Evolutionary conservation across 2,329 filamentous ascomycete genomes (phyloP).

Genomic region (Penicillium sp.): DNA sequence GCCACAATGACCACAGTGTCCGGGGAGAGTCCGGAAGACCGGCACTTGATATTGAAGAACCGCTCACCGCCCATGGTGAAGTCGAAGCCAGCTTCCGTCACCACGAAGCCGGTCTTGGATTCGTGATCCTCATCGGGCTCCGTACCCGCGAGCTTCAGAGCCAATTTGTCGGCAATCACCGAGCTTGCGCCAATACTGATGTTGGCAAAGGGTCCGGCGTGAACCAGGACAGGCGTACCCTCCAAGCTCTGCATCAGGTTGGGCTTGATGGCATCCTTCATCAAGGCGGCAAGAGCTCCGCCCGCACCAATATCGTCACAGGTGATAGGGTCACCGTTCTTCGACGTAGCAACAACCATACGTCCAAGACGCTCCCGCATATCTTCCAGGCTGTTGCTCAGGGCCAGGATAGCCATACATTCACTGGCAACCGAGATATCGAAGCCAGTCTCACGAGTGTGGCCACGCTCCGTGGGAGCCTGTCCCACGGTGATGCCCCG

Average conservation of each 20-base stretch:
- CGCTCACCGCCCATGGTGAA: constrained; percentile 99
- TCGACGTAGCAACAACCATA: constrained; percentile 90
- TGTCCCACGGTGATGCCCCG: constrained; percentile 81
- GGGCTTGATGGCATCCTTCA: constrained; percentile 97
- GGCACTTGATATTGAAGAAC: constrained; percentile 99
- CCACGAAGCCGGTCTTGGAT: constrained; percentile 78
- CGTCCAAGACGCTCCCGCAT: constrained; percentile 87
- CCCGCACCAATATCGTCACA: constrained; percentile 91
- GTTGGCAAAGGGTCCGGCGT: constrained; percentile 95
- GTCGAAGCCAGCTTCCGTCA: constrained; percentile 96
- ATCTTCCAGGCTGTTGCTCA: constrained; percentile 77
- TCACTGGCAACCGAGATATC: constrained; percentile 97
- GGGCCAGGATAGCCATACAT: constrained; percentile 93
- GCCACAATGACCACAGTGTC: constrained; percentile 93
- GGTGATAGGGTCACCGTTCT: constrained; percentile 77
- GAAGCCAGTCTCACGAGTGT: constrained; percentile 80
- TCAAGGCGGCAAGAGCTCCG: constrained; percentile 83
- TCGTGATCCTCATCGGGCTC: constrained; percentile 80
- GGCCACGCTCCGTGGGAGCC: constrained; percentile 81
- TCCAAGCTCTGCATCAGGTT: constrained; percentile 98
- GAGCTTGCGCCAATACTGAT: constrained; percentile 97
- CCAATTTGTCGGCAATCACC: constrained; percentile 87
- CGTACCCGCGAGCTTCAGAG: constrained; percentile 88
- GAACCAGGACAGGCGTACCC: constrained; percentile 93
- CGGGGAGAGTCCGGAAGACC: constrained; percentile 80